Conservation (phyloP, 352 stramenopile genomes). For the Globisporangium ultimum region DNA sequence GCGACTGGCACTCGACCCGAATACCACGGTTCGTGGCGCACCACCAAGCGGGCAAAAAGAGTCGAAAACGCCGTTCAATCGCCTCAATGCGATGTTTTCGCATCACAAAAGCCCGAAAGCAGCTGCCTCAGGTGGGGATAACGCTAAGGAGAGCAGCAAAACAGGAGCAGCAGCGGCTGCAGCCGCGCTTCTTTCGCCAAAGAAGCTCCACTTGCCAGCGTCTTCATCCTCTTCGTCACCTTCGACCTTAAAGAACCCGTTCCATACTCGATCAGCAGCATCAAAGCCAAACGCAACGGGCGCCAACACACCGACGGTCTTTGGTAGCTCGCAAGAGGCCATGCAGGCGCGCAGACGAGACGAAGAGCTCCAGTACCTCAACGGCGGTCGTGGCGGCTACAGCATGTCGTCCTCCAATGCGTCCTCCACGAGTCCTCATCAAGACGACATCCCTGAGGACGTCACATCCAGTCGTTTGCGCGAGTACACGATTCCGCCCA, state of each 20-base stretch:
- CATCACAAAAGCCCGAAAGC: conserved; percentile 27
- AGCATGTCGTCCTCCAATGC: not conserved
- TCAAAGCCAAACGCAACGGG: not conserved
- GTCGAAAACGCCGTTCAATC: conserved; percentile 20
- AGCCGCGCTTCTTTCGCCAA: conserved; percentile 10
- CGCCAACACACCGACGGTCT: not conserved
- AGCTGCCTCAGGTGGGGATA: not conserved
- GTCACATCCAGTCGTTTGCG: conserved; percentile 12
- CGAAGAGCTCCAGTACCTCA: not conserved
- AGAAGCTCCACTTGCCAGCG: not conserved
- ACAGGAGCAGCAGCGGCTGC: conserved; percentile 6
- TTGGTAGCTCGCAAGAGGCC: not conserved
- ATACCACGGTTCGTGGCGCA: not conserved
- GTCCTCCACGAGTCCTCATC: not conserved
- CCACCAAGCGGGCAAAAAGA: conserved; percentile 3
- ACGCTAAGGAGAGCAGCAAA: conserved; percentile 6
- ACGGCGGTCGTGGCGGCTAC: not conserved
- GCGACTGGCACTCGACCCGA: conserved; percentile 30
- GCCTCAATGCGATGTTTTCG: conserved; percentile 33
- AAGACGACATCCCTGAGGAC: conserved; percentile 1
- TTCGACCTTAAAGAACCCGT: conserved; percentile 9
- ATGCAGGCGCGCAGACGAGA: not conserved
- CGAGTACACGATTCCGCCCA: conserved; percentile 12
- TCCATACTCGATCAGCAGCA: conserved; percentile 2
- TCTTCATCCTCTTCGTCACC: not conserved